Evolutionary conservation across 768 basidiomycete species (phyloP), one percentile per base, ranked within the genome.

Genomic region (Daedaleopsis nitida): DNA sequence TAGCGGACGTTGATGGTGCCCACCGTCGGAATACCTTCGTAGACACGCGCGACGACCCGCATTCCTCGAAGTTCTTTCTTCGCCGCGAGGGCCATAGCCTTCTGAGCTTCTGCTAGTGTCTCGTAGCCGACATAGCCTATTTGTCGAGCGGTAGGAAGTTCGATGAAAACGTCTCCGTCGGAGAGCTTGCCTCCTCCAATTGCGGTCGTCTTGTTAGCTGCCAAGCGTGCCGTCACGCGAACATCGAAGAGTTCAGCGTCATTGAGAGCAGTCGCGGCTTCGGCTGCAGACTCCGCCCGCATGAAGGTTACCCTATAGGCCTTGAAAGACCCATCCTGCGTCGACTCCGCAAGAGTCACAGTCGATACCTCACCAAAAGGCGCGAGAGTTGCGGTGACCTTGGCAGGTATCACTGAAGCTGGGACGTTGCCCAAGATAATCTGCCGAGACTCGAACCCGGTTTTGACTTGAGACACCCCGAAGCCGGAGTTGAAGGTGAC

Each of bases 371-470:
- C 68, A 1, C 87, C 87, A 63, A 83, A 87, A 0, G 72, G 72
- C 0, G 66, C 50, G 17, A 89, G 73, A 0, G 85, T 54, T 1
- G 66, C 43, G 3, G 62, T 62, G 10, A 92, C 59, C 0, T 74
- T 72, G 0, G 61, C 66, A 0, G 73, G 63, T 1, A 74, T 71
- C 14, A 80, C 74, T 0, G 62, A 61, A 0, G 62, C 42, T 0
- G 83, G 81, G 4, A 92, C 67, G 23, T 86, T 82, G 5, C 76
- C 75, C 1, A 93, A 63, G 39, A 79, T 74, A 10, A 92, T 68
- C 76, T 83, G 85, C 7, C 80, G 81, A 0, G 86, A 86, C 66
- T 94, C 91, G 44, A 91, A 87, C 1, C 86, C 86, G 1, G 90
- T 91, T 8, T 72, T 71, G 7, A 92, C 69, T 0, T 83, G 78